These are phyloP conservation scores for Berberis vulgaris DNA, from an alignment of 164 flowering plant genomes.

Conservation along the genomic window DNA sequence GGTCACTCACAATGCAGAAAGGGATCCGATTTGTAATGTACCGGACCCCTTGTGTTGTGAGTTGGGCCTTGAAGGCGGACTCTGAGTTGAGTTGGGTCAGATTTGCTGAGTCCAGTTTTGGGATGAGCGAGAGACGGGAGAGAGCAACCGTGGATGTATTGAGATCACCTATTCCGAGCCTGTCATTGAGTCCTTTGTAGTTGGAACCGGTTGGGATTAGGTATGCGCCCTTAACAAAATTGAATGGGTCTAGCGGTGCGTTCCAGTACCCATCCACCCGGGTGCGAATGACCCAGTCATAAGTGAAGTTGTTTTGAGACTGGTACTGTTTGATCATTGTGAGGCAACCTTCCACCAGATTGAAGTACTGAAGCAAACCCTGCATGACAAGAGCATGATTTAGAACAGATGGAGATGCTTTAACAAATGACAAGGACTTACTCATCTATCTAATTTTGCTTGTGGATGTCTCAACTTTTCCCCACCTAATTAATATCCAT, in stretches of 20 bases:
- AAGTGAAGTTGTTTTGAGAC: conserved; percentile 44
- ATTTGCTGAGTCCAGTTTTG: conserved; percentile 55
- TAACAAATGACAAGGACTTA: no score
- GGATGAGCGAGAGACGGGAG: conserved; percentile 81
- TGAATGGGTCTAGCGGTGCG: conserved; percentile 43
- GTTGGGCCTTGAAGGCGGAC: conserved; percentile 74
- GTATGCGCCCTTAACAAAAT: conserved; percentile 51
- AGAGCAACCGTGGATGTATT: conserved; percentile 63
- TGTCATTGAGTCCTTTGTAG: conserved; percentile 84
- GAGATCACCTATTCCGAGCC: conserved; percentile 77
- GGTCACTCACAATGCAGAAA: conserved; percentile 73
- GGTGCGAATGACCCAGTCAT: conserved; percentile 91
- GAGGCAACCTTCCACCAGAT: conserved; percentile 83
- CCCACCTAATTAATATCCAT: no score
- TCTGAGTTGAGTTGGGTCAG: conserved; percentile 73
- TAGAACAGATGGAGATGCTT: not conserved
- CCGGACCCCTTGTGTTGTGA: conserved; percentile 34
- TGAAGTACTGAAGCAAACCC: conserved; percentile 86
- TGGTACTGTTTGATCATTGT: conserved; percentile 53
- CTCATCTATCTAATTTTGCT: no score
- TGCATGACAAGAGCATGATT: conserved; percentile 36
- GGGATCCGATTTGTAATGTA: conserved; percentile 47
- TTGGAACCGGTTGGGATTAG: conserved; percentile 73
- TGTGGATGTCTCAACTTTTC: no score
- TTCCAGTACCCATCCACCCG: conserved; percentile 92